Evolutionary conservation across 2,329 filamentous ascomycete genomes (phyloP).

Genomic region (Alternaria sp.): DNA sequence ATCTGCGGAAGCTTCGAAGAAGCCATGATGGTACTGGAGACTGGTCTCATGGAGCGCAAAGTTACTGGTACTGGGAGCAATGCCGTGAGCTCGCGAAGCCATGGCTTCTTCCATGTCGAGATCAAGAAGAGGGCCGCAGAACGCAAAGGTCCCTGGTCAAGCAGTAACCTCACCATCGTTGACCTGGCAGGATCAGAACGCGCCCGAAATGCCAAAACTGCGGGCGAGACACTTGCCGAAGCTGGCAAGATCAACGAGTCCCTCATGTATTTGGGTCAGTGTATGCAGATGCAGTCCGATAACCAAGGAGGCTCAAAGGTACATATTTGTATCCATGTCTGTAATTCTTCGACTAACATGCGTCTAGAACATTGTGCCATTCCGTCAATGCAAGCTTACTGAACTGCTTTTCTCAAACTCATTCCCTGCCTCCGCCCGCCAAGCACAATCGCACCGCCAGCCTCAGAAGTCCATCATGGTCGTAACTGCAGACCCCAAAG

Average conservation of each 20-base stretch:
- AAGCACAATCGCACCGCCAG: constrained; percentile 52
- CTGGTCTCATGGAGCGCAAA: constrained; percentile 83
- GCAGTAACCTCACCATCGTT: constrained; percentile 84
- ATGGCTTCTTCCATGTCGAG: constrained; percentile 96
- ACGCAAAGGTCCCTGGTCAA: constrained; percentile 71
- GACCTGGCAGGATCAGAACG: constrained; percentile 95
- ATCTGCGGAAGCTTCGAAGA: constrained; percentile 84
- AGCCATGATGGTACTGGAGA: constrained; percentile 87
- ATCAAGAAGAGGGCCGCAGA: constrained; percentile 79
- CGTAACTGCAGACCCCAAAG: constrained; percentile 89
- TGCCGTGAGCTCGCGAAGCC: constrained; percentile 88
- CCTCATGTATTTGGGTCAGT: constrained; percentile 97
- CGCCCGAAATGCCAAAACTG: constrained; percentile 91
- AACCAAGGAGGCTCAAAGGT: constrained; percentile 77
- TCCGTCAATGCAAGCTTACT: constrained; percentile 66
- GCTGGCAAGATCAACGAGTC: constrained; percentile 99
- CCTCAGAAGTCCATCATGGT: constrained; percentile 95
- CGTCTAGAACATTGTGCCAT: constrained; percentile 70
- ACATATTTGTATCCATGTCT: constrained; percentile 23
- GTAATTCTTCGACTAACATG: constrained; percentile 21
- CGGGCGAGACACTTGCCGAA: constrained; percentile 89
- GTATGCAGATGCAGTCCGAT: constrained; percentile 92
- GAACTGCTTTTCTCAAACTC: constrained; percentile 62
- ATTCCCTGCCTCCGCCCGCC: constrained; percentile 57
- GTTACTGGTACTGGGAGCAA: constrained; percentile 94